Evolutionary conservation across 305 asterid genomes (phyloP).

Genomic region (Nicotiana rustica): DNA sequence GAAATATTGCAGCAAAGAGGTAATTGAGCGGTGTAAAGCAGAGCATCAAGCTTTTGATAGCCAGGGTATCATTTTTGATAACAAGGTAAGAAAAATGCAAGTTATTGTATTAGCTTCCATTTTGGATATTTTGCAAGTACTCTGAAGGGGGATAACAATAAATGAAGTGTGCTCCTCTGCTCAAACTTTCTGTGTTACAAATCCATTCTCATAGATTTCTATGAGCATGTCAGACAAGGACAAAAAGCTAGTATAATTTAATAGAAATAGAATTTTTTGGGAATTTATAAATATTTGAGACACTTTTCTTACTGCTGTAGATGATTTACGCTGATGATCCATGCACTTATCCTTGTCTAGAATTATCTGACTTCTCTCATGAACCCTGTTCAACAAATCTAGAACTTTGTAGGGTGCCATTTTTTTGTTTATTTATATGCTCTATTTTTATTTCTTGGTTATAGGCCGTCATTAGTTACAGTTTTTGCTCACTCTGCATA

Average conservation of each 20-base stretch:
- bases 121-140: slow-evolving; percentile 7
- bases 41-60: slow-evolving; percentile 77
- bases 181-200: slow-evolving; percentile 2
- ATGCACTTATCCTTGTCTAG: not conserved
- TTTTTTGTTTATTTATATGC: not conserved
- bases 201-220: not conserved
- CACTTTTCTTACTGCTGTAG: not conserved
- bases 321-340: slow-evolving; percentile 18
- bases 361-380: not conserved
- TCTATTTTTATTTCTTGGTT: not conserved
- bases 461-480: not conserved
- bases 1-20: slow-evolving; percentile 78
- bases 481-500: not conserved
- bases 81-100: slow-evolving; percentile 64
- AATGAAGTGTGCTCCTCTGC: not conserved
- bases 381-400: slow-evolving; percentile 25
- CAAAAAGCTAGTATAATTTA: not conserved
- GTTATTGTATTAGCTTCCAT: not conserved
- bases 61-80: slow-evolving; percentile 76
- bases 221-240: slow-evolving; percentile 13
- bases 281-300: not conserved
- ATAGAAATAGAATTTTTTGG: not conserved
- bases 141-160: slow-evolving; percentile 20
- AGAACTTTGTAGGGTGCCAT: not conserved
- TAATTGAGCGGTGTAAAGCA: slow-evolving; percentile 91